Evolutionary conservation across 2,329 filamentous ascomycete genomes (phyloP), one percentile per base, ranked within the genome.

Genomic region (Alternaria postmessia): DNA sequence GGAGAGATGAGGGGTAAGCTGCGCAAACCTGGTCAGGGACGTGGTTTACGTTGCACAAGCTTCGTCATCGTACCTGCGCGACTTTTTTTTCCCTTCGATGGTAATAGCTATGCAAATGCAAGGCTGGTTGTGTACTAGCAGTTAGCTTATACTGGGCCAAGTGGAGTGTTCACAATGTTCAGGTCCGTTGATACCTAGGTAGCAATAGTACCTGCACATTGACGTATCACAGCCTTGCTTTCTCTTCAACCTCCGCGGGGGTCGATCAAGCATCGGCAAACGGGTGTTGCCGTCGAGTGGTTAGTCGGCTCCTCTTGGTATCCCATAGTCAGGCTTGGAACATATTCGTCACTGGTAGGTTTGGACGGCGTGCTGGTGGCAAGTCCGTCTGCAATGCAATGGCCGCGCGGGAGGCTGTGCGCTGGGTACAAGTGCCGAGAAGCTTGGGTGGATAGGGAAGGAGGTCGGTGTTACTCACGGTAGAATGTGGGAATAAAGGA

Each of bases 281-380:
- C 46, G 46, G 46, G 46, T 49, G 32, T 49, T 49, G 46, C 46
- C 46, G 46, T 38, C 30, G 24, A 26, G 46, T 49, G 46, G 46
- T 49, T 26, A 38, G 30, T 49, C 30, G 32, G 46, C 22, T 11
- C 20, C 20, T 49, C 46, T 49, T 49, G 46, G 46, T 49, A 36
- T 38, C 3, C 11, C 34, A 36, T 36, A 38, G 46, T 49, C 32
- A 4, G 46, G 32, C 46, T 49, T 49, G 32, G 46, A 49, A 49
- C 46, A 20, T 38, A n/a, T 26, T 38, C 12, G 14, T 38, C 24
- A 49, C 46, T 49, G 30, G 46, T 49, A 49, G 46, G 46, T 36
- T 49, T 49, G 46, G 46, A 49, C 46, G 46, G 46, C 32, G 46
- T 49, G 32, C 20, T 49, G 32, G 30, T 49, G 46, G 46, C 46